Evolutionary conservation across 129 eudicot species (phyloP).

Genomic region (Tanacetum coccineum): DNA sequence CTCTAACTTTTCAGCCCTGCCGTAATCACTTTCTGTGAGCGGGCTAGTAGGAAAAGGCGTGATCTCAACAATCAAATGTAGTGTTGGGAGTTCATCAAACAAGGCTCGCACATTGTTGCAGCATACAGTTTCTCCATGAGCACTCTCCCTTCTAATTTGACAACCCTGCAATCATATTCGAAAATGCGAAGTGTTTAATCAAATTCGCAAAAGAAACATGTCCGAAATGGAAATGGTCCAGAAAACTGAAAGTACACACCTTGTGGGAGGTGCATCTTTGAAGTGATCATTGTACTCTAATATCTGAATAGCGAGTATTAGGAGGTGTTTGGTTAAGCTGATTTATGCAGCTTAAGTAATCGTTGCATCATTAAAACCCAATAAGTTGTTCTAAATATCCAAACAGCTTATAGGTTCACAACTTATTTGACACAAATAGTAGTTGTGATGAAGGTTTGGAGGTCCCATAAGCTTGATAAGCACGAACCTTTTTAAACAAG

Average conservation of each 20-base stretch:
- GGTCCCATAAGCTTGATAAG: no score
- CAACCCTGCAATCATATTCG: constrained; percentile 54
- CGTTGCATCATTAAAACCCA: no score
- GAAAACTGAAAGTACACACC: constrained; percentile 30
- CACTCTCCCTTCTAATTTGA: constrained; percentile 84
- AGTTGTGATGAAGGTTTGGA: no score
- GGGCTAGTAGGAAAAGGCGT: constrained; percentile 88
- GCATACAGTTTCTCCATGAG: constrained; percentile 89
- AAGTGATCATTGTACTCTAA: constrained; percentile 93
- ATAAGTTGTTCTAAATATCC: no score
- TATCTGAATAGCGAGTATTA: no score
- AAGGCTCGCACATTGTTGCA: constrained; percentile 82
- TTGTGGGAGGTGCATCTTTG: constrained; percentile 96
- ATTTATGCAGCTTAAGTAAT: no score
- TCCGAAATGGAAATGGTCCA: background rate
- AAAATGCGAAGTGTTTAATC: background rate
- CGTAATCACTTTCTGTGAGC: constrained; percentile 77
- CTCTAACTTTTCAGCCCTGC: constrained; percentile 81
- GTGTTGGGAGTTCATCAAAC: constrained; percentile 88
- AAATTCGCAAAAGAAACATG: background rate
- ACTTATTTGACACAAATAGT: no score
- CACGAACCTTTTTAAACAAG: no score
- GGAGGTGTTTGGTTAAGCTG: no score
- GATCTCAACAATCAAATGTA: constrained; percentile 74
- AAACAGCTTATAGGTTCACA: no score